Base-by-base conservation (phyloP, 108 stramenopile species). In the Seminavis robusta region DNA sequence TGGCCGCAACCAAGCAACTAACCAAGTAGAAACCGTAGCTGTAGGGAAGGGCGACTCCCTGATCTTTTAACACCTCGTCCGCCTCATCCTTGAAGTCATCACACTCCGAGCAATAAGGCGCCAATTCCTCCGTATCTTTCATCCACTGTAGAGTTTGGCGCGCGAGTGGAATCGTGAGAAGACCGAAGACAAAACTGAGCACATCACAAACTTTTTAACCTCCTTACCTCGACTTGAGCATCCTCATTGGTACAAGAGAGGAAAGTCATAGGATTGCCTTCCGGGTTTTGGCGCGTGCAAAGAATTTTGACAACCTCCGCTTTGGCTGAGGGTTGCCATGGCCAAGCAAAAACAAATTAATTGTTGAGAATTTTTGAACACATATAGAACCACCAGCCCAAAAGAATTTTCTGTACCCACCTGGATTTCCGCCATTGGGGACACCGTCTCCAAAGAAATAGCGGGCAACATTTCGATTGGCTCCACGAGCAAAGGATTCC, bases 391-490 rank as follows among this genome's bases (percentile, higher is more conserved):
- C n/a, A n/a, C n/a, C n/a, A n/a, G n/a, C n/a, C n/a, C n/a, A n/a
- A n/a, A n/a, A n/a, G n/a, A n/a, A n/a, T n/a, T n/a, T n/a, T n/a
- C n/a, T n/a, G n/a, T n/a, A n/a, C n/a, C n/a, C n/a, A n/a, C n/a
- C n/a, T n/a, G 13, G 11, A 2, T 36, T 38, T 17, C 78, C 78
- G 3, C 78, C 78, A 48, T 79, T 79, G 33, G 78, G 78, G 0
- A 40, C 26, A 63, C 78, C 78, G 48, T 75, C 73, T 21, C 78
- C 73, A 32, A 79, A 72, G 38, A 79, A 71, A 26, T 68, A 79
- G 15, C 77, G 69, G 7, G 70, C 64, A 41, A 79, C 68, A 23
- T 24, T 57, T 13, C 32, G 48, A 9, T 65, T 52, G 34, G 44
- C 60, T 20, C 65, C 65, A 13, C 65, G 27, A 23, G 57, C 19